Conservation (phyloP, 116 monocot species). For the Trichopus zeylanicus region DNA sequence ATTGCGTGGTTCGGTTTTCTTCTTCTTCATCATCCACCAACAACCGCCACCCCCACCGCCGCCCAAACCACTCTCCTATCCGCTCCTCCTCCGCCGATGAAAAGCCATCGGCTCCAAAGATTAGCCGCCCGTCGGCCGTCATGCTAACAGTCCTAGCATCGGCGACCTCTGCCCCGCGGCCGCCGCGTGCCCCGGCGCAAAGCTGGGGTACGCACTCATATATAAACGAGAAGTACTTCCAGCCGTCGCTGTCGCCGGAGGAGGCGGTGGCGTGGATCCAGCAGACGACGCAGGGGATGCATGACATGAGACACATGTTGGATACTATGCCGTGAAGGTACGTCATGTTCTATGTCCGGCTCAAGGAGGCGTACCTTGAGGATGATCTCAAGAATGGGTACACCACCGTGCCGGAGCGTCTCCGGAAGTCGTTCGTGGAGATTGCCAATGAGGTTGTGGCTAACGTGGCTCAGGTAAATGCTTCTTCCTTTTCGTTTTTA, state of each 20-base stretch:
- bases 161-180: slow-evolving; percentile 4
- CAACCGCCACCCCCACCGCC: not conserved
- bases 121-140: slow-evolving; percentile 13
- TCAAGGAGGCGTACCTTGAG: slow-evolving; percentile 69
- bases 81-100: not conserved
- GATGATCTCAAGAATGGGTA: slow-evolving; percentile 71
- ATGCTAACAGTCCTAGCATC: slow-evolving; percentile 1
- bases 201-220: slow-evolving; percentile 70
- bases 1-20: no score
- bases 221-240: slow-evolving; percentile 70
- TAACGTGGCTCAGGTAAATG: slow-evolving; percentile 59
- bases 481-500: not conserved
- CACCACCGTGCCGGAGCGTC: slow-evolving; percentile 31
- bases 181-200: slow-evolving; percentile 14
- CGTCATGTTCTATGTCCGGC: slow-evolving; percentile 59
- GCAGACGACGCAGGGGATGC: slow-evolving; percentile 77
- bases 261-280: slow-evolving; percentile 64
- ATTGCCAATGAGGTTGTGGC: slow-evolving; percentile 73
- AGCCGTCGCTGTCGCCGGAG: slow-evolving; percentile 61
- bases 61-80: not conserved
- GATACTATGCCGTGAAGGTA: slow-evolving; percentile 88
- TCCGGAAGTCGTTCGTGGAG: slow-evolving; percentile 34
- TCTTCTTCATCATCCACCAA: slow-evolving; percentile 12
- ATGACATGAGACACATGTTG: slow-evolving; percentile 70
- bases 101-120: no score